Base-by-base conservation (phyloP, 352 stramenopile species). In the Elongisporangium prolatum region DNA sequence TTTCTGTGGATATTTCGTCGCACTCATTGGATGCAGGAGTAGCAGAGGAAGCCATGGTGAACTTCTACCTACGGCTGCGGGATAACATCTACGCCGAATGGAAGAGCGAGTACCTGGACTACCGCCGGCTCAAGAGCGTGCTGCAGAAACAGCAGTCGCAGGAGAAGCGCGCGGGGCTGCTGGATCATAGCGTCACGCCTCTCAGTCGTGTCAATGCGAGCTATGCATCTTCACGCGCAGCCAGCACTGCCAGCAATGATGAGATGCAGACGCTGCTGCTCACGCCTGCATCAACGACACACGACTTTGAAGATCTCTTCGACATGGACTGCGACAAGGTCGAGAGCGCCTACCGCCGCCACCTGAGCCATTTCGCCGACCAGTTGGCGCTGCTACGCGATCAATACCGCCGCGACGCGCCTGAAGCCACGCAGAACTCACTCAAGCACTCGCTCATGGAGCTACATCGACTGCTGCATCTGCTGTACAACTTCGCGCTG, bases 401-500 rank as follows among this genome's bases (percentile, higher is more conserved):
- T 60, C 64, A 93, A 66, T 65, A 85, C 55, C 72, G 90, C 54
- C 40, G 71, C 7, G 65, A 87, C 56, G 69, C 82, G 14, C 80
- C 87, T 0, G 72, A 77, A 2, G 67, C 71, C 14, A 77, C 81
- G 6, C 77, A 84, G 48, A 87, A 98, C 71, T 98, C 92, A 48
- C 92, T 98, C 51, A 93, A 96, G 63, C 88, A 95, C 51, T 88
- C 95, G 34, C 81, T 98, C 24, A 82, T 90, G n/a, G 93, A 98
- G 69, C 76, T 98, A 44, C 93, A 98, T 71, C 88, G 95, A 3
- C 79, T 94, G 49, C 67, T 96, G 21, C 97, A 98, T 61, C 73
- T 98, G 37, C 78, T 99, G 54, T 76, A 96, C 37, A 99, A 99
- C 71, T 99, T 97, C 79, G 84, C 92, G 24, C 91, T 99, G 61